A percentile compares a stretch with the other conserved stretches of the same genome.
phyloP scores from a whole-genome alignment of 768 basidiomycete species.

The Phylloporus rhodoxanthus region DNA sequence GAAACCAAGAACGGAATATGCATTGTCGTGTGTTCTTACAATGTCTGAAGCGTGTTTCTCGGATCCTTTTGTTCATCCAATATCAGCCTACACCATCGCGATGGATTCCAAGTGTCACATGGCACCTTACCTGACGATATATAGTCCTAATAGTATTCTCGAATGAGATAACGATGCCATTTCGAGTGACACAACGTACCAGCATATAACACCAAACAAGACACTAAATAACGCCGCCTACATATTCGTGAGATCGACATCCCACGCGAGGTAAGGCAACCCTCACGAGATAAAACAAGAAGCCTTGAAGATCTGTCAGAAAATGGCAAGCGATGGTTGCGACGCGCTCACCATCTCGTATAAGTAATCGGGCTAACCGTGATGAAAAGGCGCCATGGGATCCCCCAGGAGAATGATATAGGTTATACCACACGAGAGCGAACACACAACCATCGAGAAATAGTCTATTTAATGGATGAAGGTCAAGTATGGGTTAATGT shows the following conservation, averaged over 20 bases:
- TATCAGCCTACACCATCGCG: background rate
- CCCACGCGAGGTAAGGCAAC: too few relatives aligned
- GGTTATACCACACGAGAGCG: too few relatives aligned
- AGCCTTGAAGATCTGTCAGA: too few relatives aligned
- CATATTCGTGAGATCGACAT: background rate
- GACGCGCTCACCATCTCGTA: too few relatives aligned
- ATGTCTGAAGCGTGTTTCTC: background rate
- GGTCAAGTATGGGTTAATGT: too few relatives aligned
- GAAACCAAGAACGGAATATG: background rate
- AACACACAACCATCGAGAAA: too few relatives aligned
- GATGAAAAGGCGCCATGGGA: too few relatives aligned
- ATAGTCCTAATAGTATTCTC: background rate
- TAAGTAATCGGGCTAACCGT: too few relatives aligned
- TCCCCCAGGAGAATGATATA: too few relatives aligned
- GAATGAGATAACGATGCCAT: background rate
- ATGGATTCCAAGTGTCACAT: background rate
- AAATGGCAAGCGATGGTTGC: too few relatives aligned
- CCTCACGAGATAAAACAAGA: too few relatives aligned
- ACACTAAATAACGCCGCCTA: background rate
- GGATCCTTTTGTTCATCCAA: background rate
- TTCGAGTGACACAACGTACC: background rate
- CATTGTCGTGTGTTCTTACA: background rate
- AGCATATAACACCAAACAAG: background rate
- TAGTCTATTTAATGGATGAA: too few relatives aligned
- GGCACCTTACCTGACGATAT: background rate